A percentile compares a stretch with the other conserved stretches of the same genome.
These are phyloP conservation scores for Erysimum cheiri DNA, from an alignment of 441 rosid genomes.

Conservation along the genomic window DNA sequence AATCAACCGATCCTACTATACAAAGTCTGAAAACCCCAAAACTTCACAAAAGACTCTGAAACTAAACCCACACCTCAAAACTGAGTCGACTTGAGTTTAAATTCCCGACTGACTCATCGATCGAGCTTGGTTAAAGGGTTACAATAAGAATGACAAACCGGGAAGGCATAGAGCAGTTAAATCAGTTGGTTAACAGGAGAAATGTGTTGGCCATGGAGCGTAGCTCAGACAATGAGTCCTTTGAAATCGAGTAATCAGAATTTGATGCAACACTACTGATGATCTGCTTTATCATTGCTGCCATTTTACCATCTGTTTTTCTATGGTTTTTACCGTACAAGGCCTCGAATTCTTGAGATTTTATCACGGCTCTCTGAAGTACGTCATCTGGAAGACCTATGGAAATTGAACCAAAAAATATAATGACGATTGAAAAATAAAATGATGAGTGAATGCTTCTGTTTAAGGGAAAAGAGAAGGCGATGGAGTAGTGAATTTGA, in stretches of 20 bases:
- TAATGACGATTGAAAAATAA: background rate
- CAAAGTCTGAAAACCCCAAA: slow-evolving; percentile 2
- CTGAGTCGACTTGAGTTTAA: slow-evolving; percentile 8
- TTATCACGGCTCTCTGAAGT: slow-evolving; percentile 69
- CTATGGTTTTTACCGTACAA: slow-evolving; percentile 53
- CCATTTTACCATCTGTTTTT: slow-evolving; percentile 42
- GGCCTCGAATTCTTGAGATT: slow-evolving; percentile 80
- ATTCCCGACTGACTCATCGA: background rate
- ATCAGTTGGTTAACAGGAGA: slow-evolving; percentile 38
- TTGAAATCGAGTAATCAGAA: slow-evolving; percentile 37
- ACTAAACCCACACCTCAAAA: slow-evolving; percentile 9
- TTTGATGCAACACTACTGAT: slow-evolving; percentile 36
- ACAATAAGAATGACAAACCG: background rate
- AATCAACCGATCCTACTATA: slow-evolving; percentile 13
- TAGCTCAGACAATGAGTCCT: slow-evolving; percentile 51
- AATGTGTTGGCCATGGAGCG: slow-evolving; percentile 55
- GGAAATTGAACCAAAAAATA: slow-evolving; percentile 30
- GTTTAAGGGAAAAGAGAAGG: slow-evolving; percentile 5
- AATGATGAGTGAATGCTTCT: slow-evolving; percentile 17
- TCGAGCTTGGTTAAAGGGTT: background rate
- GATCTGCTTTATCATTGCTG: slow-evolving; percentile 52
- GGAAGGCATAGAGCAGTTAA: slow-evolving; percentile 15
- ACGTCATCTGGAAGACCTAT: slow-evolving; percentile 81
- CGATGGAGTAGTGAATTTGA: slow-evolving; percentile 5
- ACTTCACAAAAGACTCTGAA: slow-evolving; percentile 4